phyloP scores from a whole-genome alignment of 2,329 filamentous ascomycete species.

The Rhynchosporium graminicola region DNA sequence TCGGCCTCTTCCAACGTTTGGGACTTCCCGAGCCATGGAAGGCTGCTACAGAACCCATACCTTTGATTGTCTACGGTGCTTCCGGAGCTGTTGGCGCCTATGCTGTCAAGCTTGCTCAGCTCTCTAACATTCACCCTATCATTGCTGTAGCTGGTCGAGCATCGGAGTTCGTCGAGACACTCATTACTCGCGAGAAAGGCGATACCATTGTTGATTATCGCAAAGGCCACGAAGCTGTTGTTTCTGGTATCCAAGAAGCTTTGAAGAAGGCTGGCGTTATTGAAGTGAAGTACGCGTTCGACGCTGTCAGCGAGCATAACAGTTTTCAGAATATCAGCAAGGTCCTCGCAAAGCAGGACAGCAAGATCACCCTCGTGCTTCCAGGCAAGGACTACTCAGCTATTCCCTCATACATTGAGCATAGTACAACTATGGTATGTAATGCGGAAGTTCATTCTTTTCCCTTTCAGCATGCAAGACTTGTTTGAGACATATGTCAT shows the following conservation, averaged over 20 bases:
- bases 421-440: slow-evolving; percentile 24
- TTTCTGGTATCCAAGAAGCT: slow-evolving; percentile 35
- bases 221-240: slow-evolving; percentile 48
- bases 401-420: slow-evolving; percentile 33
- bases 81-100: slow-evolving; percentile 49
- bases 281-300: slow-evolving; percentile 37
- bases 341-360: slow-evolving; percentile 34
- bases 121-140: slow-evolving; percentile 57
- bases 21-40: slow-evolving; percentile 45
- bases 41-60: slow-evolving; percentile 26
- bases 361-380: slow-evolving; percentile 45
- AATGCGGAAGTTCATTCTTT: too few species aligned
- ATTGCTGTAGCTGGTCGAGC: slow-evolving; percentile 57
- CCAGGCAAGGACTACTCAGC: slow-evolving; percentile 46
- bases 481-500: too few species aligned
- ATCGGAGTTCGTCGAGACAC: slow-evolving; percentile 47
- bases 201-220: slow-evolving; percentile 60
- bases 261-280: slow-evolving; percentile 31
- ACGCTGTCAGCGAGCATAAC: slow-evolving; percentile 36
- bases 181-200: slow-evolving; percentile 52
- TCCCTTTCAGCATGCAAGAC: too few species aligned
- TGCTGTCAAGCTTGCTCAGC: slow-evolving; percentile 52
- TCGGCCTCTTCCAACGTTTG: slow-evolving; percentile 44
- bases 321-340: slow-evolving; percentile 36
- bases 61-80: slow-evolving; percentile 37